phyloP scores from a whole-genome alignment of 768 basidiomycete species.

The Imleria badia region DNA sequence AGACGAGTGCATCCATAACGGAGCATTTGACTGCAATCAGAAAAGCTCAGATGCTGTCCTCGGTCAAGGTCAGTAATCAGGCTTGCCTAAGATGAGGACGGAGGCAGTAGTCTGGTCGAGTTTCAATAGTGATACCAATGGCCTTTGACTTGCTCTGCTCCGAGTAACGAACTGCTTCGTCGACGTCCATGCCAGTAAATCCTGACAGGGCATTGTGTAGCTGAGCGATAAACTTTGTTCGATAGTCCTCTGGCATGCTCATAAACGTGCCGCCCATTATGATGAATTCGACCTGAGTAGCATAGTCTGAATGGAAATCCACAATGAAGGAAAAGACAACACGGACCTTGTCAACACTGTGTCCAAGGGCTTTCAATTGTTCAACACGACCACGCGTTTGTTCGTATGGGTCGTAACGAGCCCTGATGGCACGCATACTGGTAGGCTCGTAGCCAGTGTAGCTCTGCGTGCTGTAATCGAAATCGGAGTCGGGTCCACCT shows the following conservation, averaged over 20 bases:
- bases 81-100: slow-evolving; percentile 88
- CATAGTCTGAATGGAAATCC: neutral
- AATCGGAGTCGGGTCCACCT: slow-evolving; percentile 98
- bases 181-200: slow-evolving; percentile 88
- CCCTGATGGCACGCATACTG: slow-evolving; percentile 98
- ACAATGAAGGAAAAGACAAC: neutral
- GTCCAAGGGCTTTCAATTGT: slow-evolving; percentile 93
- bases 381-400: slow-evolving; percentile 95
- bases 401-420: slow-evolving; percentile 95
- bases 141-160: slow-evolving; percentile 98
- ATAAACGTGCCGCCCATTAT: slow-evolving; percentile 99
- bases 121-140: slow-evolving; percentile 99
- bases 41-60: neutral
- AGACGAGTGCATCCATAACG: slow-evolving; percentile 98
- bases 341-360: slow-evolving; percentile 91
- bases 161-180: slow-evolving; percentile 96
- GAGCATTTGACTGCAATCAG: slow-evolving; percentile 86
- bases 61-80: neutral
- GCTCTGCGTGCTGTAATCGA: slow-evolving; percentile 98
- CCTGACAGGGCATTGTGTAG: slow-evolving; percentile 96
- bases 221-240: slow-evolving; percentile 90
- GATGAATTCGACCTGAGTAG: slow-evolving; percentile 76
- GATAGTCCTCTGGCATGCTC: slow-evolving; percentile 98
- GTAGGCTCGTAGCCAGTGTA: slow-evolving; percentile 97
- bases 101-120: slow-evolving; percentile 96